Base-by-base conservation (phyloP, 2,329 filamentous ascomycete genomes). In the Pleoardoris graminearum region DNA sequence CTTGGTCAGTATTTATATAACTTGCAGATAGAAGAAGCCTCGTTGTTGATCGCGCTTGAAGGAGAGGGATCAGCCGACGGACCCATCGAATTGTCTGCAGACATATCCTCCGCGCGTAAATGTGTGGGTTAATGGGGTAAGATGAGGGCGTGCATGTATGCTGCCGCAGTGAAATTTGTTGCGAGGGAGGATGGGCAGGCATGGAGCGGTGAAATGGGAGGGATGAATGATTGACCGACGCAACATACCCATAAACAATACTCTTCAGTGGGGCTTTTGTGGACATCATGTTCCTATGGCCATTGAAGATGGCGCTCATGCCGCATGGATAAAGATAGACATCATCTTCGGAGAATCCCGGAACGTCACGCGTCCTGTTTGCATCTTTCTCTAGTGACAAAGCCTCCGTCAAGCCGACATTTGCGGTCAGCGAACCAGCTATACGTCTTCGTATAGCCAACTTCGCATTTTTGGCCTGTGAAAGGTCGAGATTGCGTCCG, bases 251-350 rank as follows among this genome's bases (percentile, higher is more conserved):
- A 67, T 91, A 97, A 66, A 88, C 92, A 68, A 99, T 85, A 71
- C 91, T 95, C 73, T 90, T 89, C 54, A 83, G 69, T n/a, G 61
- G 53, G 3, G 85, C 85, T 32, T 86, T 83, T 0, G 84, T 80
- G 46, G 79, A 77, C 57, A 93, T 77, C 45, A 97, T 77, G 37
- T 84, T 84, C 43, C 88, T 85, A 70, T 99, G 94, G 0, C 89
- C 82, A 62, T 90, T 91, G 77, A 91, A 99, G 38, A 99, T 97
- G 46, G 93, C 86, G 67, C 91, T 97, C 92, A 99, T 99, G 32
- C 94, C 94, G 35, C 84, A 87, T 0, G 93, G 90, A 61, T 89
- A 93, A 0, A 99, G 81, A 66, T 91, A 96, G 30, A 99, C 89
- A 69, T 99, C 93, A 19, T 90, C 84, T 69, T 96, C 91, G 1